Conservation (phyloP, 1,139 yeast genomes). For the Pichia sp. region DNA sequence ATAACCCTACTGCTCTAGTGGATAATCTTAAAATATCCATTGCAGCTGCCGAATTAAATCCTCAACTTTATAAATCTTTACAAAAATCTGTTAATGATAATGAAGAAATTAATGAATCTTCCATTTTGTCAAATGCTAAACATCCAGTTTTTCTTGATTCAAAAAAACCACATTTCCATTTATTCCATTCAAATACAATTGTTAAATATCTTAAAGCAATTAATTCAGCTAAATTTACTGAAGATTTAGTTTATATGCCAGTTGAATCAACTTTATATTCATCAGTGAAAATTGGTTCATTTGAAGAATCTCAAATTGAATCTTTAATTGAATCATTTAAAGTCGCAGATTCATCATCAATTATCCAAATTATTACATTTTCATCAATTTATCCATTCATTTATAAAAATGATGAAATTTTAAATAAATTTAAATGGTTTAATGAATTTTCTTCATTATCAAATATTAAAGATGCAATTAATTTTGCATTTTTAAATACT, state of each 20-base stretch:
- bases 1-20: constrained; percentile 38
- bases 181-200: constrained; percentile 77
- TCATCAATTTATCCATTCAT: constrained; percentile 38
- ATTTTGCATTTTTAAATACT: constrained; percentile 36
- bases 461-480: constrained; percentile 35
- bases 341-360: constrained; percentile 22
- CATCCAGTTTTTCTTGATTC: constrained; percentile 28
- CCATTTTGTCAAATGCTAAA: constrained; percentile 2
- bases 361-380: constrained; percentile 43
- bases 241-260: constrained; percentile 15
- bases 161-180: constrained; percentile 35
- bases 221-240: constrained; percentile 8
- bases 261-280: constrained; percentile 24
- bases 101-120: constrained; percentile 31
- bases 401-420: constrained; percentile 18
- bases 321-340: constrained; percentile 12
- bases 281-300: constrained; percentile 20
- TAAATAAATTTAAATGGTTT: constrained; percentile 34
- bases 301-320: constrained; percentile 1
- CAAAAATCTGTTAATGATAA: constrained; percentile 27
- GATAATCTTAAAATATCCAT: constrained; percentile 57
- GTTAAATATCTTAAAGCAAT: constrained; percentile 55
- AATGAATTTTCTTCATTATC: constrained; percentile 34
- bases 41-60: constrained; percentile 39
- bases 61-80: constrained; percentile 15